Base-by-base conservation (phyloP, 371 early-diverging fungal species). In the Haplosporangium sp. region DNA sequence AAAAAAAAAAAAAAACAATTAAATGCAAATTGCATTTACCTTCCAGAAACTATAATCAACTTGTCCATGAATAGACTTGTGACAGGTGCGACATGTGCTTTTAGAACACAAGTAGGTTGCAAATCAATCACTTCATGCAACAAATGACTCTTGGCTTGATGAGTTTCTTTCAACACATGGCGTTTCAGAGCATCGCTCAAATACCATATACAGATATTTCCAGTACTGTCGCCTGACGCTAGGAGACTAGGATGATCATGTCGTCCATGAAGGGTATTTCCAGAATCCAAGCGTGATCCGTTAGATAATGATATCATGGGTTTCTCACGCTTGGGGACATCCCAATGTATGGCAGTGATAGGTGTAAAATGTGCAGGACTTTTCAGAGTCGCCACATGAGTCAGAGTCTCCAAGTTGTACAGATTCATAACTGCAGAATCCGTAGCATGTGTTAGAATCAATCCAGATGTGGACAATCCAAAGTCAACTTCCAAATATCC, bases 181-280 rank as follows among this genome's bases (percentile, higher is more conserved):
- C 67, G 74, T 58, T 65, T 78, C 34, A 73, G 4, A 19, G 58
- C 55, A 42, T 78, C 79, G 11, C 56, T 63, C 68, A 78, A 50
- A 42, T 74, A 78, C 82, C 82, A 81, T 6, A 75, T 48, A 48
- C 75, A 75, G 38, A 81, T 72, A 44, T 74, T 75, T 35, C 82
- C 82, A 39, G 55, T 17, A 4, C 56, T 50, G 45, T 81, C 75
- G 11, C 82, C 82, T 15, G 72, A 67, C 0, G 63, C 75, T 45
- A 81, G 13, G 7, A 75, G 69, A 47, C 75, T 75, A 1, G 79
- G 60, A 19, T 67, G 50, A 10, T 67, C 74, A 4, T 73, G 67
- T 0, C 70, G 74, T 3, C 61, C 48, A 39, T 70, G 57, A 11
- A 59, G 47, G 7, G n/a, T 9, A 4, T 48, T n/a, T 34, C 50